Conservation (phyloP, 2,329 filamentous ascomycete species). For the Pestalotiopsis sp. region DNA sequence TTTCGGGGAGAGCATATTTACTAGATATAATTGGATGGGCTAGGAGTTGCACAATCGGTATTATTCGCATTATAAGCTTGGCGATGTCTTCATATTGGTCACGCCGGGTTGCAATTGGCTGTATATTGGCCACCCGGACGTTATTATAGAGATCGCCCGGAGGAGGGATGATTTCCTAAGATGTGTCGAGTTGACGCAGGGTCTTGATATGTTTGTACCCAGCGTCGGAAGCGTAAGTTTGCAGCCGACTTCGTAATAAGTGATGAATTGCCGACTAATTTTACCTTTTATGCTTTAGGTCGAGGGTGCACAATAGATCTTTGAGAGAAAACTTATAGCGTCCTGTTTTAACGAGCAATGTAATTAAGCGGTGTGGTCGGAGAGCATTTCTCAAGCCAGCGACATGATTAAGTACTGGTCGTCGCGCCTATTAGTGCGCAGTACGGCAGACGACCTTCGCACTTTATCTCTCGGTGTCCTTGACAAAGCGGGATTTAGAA, state of each 20-base stretch:
- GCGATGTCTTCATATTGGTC: slow-evolving; percentile 22
- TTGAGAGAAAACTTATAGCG: slow-evolving; percentile 12
- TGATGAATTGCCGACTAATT: not conserved
- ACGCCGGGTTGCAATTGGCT: slow-evolving; percentile 18
- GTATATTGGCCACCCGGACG: slow-evolving; percentile 15
- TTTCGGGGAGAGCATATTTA: slow-evolving; percentile 29
- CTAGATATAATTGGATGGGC: slow-evolving; percentile 29
- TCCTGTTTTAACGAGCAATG: slow-evolving; percentile 14
- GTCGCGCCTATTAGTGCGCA: not conserved
- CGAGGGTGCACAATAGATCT: slow-evolving; percentile 15
- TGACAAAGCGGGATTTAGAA: slow-evolving; percentile 13
- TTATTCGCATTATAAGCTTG: slow-evolving; percentile 25
- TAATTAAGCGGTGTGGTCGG: slow-evolving; percentile 17
- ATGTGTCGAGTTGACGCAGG: slow-evolving; percentile 4
- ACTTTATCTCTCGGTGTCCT: slow-evolving; percentile 17
- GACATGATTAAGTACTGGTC: slow-evolving; percentile 17
- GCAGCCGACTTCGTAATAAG: no score
- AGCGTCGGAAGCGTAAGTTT: not conserved
- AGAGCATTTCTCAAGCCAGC: not conserved
- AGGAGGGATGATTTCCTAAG: slow-evolving; percentile 16
- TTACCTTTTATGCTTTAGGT: not conserved
- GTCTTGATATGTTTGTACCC: not conserved
- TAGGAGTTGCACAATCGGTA: slow-evolving; percentile 28
- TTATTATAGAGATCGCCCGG: slow-evolving; percentile 13
- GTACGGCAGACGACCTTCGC: slow-evolving; percentile 10